Evolutionary conservation across 2,329 filamentous ascomycete species (phyloP).

Genomic region (Cordyceps militaris): DNA sequence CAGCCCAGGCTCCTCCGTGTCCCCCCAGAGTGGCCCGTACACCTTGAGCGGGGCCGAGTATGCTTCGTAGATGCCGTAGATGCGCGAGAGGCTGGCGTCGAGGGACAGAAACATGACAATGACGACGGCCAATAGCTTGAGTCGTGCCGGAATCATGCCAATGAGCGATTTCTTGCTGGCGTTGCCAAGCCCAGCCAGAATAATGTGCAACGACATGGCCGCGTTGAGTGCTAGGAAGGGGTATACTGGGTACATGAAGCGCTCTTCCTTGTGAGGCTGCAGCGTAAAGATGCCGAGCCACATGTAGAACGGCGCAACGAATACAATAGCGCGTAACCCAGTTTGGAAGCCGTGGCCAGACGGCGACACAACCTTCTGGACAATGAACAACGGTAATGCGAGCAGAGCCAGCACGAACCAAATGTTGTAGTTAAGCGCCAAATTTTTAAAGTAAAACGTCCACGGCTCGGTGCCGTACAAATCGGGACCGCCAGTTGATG

Average conservation of each 20-base stretch:
- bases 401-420: conserved; percentile 80
- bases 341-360: conserved; percentile 59
- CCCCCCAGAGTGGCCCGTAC: conserved; percentile 59
- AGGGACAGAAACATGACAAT: conserved; percentile 56
- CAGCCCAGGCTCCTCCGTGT: conserved; percentile 38
- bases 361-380: conserved; percentile 61
- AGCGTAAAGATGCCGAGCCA: conserved; percentile 88
- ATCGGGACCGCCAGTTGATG: conserved; percentile 71
- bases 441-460: conserved; percentile 92
- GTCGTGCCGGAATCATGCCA: conserved; percentile 62
- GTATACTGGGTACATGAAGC: conserved; percentile 97
- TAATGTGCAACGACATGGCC: conserved; percentile 73
- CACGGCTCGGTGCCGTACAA: conserved; percentile 95
- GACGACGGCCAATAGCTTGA: conserved; percentile 63
- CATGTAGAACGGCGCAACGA: conserved; percentile 82
- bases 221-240: conserved; percentile 86
- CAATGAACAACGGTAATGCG: conserved; percentile 65
- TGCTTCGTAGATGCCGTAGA: conserved; percentile 68
- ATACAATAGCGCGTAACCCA: conserved; percentile 67
- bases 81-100: conserved; percentile 62
- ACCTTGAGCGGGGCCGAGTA: conserved; percentile 75
- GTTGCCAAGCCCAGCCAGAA: conserved; percentile 68
- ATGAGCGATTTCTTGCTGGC: conserved; percentile 58
- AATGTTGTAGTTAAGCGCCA: conserved; percentile 89
- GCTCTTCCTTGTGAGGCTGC: conserved; percentile 95